phyloP scores from a whole-genome alignment of 2,329 filamentous ascomycete species.

The Aspergillus uvarum region DNA sequence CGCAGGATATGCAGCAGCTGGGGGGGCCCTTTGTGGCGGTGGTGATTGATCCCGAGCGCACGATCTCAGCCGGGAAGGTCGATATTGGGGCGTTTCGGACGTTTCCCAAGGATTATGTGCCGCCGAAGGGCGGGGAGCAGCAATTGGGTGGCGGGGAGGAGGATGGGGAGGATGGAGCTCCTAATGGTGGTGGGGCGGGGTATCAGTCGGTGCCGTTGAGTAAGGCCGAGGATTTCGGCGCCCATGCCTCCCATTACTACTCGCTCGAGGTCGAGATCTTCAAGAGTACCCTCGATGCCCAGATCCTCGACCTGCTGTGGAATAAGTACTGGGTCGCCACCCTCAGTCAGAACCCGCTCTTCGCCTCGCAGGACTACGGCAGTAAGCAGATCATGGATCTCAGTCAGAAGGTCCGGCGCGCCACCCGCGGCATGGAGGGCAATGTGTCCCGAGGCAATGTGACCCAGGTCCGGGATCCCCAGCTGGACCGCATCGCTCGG shows the following conservation, averaged over 20 bases:
- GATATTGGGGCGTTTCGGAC: conserved; percentile 97
- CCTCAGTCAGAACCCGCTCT: conserved; percentile 82
- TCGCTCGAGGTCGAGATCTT: conserved; percentile 87
- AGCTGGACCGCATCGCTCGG: conserved; percentile 54
- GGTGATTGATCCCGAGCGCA: conserved; percentile 94
- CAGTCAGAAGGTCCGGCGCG: conserved; percentile 74
- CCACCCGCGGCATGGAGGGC: conserved; percentile 47
- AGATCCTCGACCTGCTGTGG: conserved; percentile 86
- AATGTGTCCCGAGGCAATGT: conserved; percentile 30
- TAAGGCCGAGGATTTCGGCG: conserved; percentile 94
- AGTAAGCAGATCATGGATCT: conserved; percentile 91
- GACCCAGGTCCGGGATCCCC: conserved; percentile 41
- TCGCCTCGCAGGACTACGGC: conserved; percentile 89
- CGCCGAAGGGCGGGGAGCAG: conserved; percentile 35
- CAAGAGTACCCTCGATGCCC: conserved; percentile 86
- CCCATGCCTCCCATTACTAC: conserved; percentile 89
- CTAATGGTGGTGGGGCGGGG: conserved; percentile 29
- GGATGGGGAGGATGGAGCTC: conserved; percentile 39
- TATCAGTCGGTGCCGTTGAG: conserved; percentile 71
- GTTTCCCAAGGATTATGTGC: conserved; percentile 72
- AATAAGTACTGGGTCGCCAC: conserved; percentile 98
- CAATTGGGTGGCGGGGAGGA: conserved; percentile 19
- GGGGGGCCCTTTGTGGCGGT: conserved; percentile 92
- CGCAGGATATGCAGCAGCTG: conserved; percentile 84
- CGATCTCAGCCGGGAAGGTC: conserved; percentile 89